phyloP scores from a whole-genome alignment of 345 rosid genomes.

The Brassica nigra region DNA sequence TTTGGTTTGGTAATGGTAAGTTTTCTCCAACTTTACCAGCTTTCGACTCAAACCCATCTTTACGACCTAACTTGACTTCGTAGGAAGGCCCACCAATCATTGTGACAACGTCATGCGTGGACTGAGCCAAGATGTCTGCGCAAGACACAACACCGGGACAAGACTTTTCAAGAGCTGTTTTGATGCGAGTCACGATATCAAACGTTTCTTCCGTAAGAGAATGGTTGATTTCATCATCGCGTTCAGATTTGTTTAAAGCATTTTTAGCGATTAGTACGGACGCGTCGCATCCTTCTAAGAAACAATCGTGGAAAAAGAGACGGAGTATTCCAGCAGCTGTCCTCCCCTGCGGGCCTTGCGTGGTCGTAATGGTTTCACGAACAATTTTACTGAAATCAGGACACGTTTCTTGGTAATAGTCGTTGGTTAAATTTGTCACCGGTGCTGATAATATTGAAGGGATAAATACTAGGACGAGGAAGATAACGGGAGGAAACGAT shows the following conservation, averaged over 20 bases:
- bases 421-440: not conserved
- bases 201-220: not conserved
- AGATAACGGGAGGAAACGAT: not conserved
- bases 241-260: slow-evolving; percentile 52
- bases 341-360: slow-evolving; percentile 43
- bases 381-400: slow-evolving; percentile 52
- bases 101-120: slow-evolving; percentile 56
- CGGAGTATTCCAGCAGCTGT: slow-evolving; percentile 62
- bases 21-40: slow-evolving; percentile 38
- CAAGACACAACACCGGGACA: slow-evolving; percentile 64
- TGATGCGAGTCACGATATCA: not conserved
- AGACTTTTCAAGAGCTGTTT: slow-evolving; percentile 45
- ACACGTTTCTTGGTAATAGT: slow-evolving; percentile 52
- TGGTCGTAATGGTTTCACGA: slow-evolving; percentile 40
- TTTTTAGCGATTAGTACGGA: slow-evolving; percentile 52
- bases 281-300: slow-evolving; percentile 62
- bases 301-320: slow-evolving; percentile 59
- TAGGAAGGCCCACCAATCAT: slow-evolving; percentile 63
- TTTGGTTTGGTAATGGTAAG: slow-evolving; percentile 42
- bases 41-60: slow-evolving; percentile 52
- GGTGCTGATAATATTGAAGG: slow-evolving; percentile 20
- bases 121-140: slow-evolving; percentile 55
- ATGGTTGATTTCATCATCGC: slow-evolving; percentile 38
- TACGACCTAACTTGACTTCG: slow-evolving; percentile 50
- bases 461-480: slow-evolving; percentile 31